A percentile compares a stretch with the other conserved stretches of the same genome.
Evolutionary conservation across 257 asterid species (phyloP).

Genomic region (Solanum chmielewskii): DNA sequence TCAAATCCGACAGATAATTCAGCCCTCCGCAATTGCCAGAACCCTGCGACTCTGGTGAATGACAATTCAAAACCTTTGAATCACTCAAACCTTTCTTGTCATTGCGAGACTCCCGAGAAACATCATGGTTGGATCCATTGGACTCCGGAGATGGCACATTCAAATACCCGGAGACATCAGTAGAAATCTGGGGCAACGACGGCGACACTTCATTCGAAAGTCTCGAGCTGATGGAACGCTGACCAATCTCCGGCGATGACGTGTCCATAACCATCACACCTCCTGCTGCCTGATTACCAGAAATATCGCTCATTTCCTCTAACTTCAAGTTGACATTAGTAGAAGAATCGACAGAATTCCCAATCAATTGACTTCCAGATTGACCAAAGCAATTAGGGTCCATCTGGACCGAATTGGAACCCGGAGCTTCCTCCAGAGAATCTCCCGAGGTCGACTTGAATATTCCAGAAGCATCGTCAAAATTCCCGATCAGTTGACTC

Average conservation of each 20-base stretch:
- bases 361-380: constrained; percentile 3
- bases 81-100: constrained; percentile 14
- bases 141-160: constrained; percentile 75
- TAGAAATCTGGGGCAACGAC: constrained; percentile 37
- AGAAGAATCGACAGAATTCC: constrained; percentile 3
- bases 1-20: constrained; percentile 20
- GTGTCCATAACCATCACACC: constrained; percentile 7
- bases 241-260: constrained; percentile 19
- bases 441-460: neutral
- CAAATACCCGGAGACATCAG: constrained; percentile 32
- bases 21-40: constrained; percentile 34
- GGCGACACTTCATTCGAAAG: constrained; percentile 32
- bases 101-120: constrained; percentile 13
- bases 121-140: constrained; percentile 46
- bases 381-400: constrained; percentile 4
- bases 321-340: constrained; percentile 41
- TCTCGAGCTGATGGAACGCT: constrained; percentile 38
- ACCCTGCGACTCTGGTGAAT: constrained; percentile 57
- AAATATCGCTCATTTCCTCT: constrained; percentile 30
- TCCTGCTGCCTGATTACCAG: constrained; percentile 15
- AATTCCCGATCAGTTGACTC: neutral
- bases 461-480: neutral
- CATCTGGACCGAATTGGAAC: constrained; percentile 7
- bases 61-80: constrained; percentile 41
- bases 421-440: constrained; percentile 9